Percentiles rank a stretch among this genome's conserved stretches.
These are phyloP conservation scores for Fusarium brachygibbosum DNA, from an alignment of 2,329 filamentous ascomycete species.

Conservation along the genomic window DNA sequence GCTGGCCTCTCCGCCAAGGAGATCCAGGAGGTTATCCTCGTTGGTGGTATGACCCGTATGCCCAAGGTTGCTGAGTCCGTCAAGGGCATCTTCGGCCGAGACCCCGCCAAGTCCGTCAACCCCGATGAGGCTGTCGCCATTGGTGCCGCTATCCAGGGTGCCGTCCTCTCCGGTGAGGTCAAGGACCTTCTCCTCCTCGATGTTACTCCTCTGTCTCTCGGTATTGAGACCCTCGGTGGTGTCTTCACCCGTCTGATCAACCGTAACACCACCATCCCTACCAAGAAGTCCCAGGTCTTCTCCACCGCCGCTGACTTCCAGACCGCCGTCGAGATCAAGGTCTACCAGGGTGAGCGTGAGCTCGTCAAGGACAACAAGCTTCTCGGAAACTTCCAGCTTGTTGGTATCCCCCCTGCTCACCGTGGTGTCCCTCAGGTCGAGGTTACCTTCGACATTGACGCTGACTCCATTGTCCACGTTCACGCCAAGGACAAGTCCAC, in stretches of 20 bases:
- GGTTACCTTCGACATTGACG: constrained; percentile 99
- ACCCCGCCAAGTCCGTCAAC: constrained; percentile 98
- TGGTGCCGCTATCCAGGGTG: constrained; percentile 96
- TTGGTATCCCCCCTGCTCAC: constrained; percentile 95
- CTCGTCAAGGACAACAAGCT: constrained; percentile 99
- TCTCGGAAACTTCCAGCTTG: constrained; percentile 98
- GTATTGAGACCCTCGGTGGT: constrained; percentile 98
- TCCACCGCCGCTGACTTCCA: constrained; percentile 98
- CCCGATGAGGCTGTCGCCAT: constrained; percentile 98
- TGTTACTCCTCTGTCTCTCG: constrained; percentile 94
- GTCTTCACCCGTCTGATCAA: constrained; percentile 99
- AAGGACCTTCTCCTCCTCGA: constrained; percentile 96
- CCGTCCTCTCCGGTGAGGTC: constrained; percentile 94
- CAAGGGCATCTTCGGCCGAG: constrained; percentile 96
- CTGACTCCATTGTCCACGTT: constrained; percentile 97
- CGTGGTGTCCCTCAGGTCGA: constrained; percentile 96
- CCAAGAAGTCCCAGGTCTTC: constrained; percentile 99
- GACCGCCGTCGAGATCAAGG: constrained; percentile 99
- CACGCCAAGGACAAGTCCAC: constrained; percentile 99
- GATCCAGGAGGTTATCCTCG: constrained; percentile 97
- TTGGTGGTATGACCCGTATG: constrained; percentile 99
- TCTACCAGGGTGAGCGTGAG: constrained; percentile 99
- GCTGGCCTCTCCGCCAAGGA: constrained; percentile 91
- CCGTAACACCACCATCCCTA: constrained; percentile 98
- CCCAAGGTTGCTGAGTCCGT: constrained; percentile 97